A percentile compares a stretch with the other conserved stretches of the same genome.
Conservation (phyloP, 2,329 filamentous ascomycete species). For the Talaromyces sp. region DNA sequence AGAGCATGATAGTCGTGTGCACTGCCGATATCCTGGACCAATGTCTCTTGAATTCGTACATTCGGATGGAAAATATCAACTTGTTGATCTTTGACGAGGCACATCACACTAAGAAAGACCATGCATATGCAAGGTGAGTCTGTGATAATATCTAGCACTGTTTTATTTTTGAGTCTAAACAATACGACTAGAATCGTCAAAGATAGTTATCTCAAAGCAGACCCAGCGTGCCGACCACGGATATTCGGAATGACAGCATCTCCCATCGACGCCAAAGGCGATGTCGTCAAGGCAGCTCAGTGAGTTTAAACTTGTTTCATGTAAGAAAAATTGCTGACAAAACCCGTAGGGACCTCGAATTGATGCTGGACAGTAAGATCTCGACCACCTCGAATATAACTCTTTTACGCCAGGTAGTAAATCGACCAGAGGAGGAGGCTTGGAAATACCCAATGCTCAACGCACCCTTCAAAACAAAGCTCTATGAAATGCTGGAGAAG, state of each 20-base stretch:
- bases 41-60: slow-evolving; percentile 72
- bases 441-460: slow-evolving; percentile 53
- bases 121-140: slow-evolving; percentile 69
- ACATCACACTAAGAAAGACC: slow-evolving; percentile 91
- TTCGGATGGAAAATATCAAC: slow-evolving; percentile 78
- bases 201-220: slow-evolving; percentile 66
- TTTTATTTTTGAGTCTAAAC: slow-evolving; percentile 8
- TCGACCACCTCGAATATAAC: slow-evolving; percentile 65
- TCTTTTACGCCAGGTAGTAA: slow-evolving; percentile 56
- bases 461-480: slow-evolving; percentile 56
- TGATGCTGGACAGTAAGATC: slow-evolving; percentile 74
- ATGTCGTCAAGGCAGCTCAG: slow-evolving; percentile 65
- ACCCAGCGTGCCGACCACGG: slow-evolving; percentile 56
- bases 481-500: slow-evolving; percentile 56
- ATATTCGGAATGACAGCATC: slow-evolving; percentile 98
- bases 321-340: slow-evolving; percentile 10
- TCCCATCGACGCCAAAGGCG: slow-evolving; percentile 76
- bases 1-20: slow-evolving; percentile 83
- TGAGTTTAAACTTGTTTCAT: slow-evolving; percentile 21
- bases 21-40: slow-evolving; percentile 82
- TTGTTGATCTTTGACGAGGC: slow-evolving; percentile 93
- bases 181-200: slow-evolving; percentile 64
- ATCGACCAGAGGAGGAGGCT: slow-evolving; percentile 56
- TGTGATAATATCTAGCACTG: neutral
- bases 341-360: slow-evolving; percentile 60